Conservation (phyloP, 1,284 basidiomycete species). For the Cronartium quercuum region DNA sequence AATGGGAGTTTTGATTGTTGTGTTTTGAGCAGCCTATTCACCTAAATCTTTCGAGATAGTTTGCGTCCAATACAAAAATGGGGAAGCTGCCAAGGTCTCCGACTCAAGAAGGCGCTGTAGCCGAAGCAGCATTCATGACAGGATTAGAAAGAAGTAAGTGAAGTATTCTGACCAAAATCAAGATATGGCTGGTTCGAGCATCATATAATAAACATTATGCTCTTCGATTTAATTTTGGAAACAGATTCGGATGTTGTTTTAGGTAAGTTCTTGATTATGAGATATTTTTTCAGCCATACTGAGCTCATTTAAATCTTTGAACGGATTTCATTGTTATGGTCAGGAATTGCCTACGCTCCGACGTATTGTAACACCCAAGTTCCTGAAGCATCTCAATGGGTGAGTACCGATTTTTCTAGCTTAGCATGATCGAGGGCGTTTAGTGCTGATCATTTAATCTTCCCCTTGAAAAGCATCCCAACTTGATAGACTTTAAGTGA, state of each 20-base stretch:
- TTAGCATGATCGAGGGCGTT: background rate
- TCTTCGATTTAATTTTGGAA: background rate
- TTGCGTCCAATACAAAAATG: background rate
- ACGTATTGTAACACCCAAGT: background rate
- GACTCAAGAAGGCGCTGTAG: background rate
- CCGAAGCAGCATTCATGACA: background rate
- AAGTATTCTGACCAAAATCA: background rate
- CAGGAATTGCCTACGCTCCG: background rate
- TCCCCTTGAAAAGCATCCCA: background rate
- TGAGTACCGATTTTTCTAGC: background rate
- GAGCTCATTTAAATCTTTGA: background rate
- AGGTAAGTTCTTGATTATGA: background rate
- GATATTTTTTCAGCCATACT: background rate
- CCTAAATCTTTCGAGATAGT: background rate
- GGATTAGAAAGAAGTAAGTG: background rate
- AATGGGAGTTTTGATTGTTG: background rate
- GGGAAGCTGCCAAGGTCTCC: background rate
- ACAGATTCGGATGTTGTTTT: background rate
- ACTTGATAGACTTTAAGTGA: background rate
- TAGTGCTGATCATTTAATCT: background rate
- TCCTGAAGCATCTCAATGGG: background rate
- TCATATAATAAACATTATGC: background rate
- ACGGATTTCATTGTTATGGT: background rate
- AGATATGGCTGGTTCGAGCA: background rate
- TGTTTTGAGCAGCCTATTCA: background rate